Conservation (phyloP, 345 rosid species). For the Rhodomyrtus tomentosa region DNA sequence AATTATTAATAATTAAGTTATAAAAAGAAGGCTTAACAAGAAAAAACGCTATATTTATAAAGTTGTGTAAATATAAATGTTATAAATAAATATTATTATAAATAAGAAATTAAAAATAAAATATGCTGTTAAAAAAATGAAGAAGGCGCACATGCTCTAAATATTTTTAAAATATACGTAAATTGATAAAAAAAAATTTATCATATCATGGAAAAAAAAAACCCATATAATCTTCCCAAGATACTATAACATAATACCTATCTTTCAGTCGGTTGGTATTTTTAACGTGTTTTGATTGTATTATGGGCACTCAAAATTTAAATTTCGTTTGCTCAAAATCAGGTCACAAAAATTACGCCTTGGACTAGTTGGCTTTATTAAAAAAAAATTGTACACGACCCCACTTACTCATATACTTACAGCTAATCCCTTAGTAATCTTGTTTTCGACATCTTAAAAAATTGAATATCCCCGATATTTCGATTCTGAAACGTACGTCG, state of each 20-base stretch:
- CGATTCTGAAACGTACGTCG: accelerated
- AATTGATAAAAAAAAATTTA: too few relatives aligned
- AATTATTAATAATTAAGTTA: too few relatives aligned
- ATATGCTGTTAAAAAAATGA: too few relatives aligned
- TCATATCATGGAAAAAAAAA: too few relatives aligned
- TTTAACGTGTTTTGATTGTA: background rate
- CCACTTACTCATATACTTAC: background rate
- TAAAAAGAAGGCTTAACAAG: too few relatives aligned
- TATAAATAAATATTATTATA: too few relatives aligned
- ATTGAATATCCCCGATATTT: background rate
- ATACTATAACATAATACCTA: background rate
- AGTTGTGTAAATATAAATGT: too few relatives aligned
- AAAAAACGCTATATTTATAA: too few relatives aligned
- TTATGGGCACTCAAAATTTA: background rate
- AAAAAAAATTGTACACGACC: background rate
- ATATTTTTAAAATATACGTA: too few relatives aligned
- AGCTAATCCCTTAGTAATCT: background rate
- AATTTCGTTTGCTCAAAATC: accelerated
- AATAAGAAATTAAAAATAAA: too few relatives aligned
- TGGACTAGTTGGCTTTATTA: background rate
- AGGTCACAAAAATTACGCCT: background rate
- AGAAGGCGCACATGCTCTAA: too few relatives aligned
- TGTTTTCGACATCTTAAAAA: background rate
- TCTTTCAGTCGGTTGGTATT: background rate
- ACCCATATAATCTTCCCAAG: too few relatives aligned